Evolutionary conservation across 805 yeast genomes (phyloP).

Genomic region (Starmerella stigmatis): DNA sequence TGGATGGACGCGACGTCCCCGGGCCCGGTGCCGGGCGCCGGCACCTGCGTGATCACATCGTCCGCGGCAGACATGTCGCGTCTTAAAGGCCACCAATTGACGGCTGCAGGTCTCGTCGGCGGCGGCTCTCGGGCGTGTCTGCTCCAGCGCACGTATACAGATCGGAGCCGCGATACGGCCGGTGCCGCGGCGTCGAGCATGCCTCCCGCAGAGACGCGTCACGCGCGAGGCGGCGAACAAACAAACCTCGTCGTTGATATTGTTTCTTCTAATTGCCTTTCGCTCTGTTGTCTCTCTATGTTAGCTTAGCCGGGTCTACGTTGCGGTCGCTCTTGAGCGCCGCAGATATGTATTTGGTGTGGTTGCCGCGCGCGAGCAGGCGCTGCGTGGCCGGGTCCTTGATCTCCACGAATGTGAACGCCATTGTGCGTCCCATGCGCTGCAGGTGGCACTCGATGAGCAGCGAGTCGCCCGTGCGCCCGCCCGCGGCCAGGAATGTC

Average conservation of each 20-base stretch:
- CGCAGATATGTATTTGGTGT: constrained; percentile 34
- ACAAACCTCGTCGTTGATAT: too few relatives aligned
- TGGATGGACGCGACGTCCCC: constrained; percentile 10
- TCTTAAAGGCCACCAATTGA: neutral
- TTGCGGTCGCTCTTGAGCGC: constrained; percentile 31
- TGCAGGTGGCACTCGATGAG: constrained; percentile 28
- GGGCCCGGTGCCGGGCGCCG: constrained; percentile 8
- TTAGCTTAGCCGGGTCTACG: constrained; percentile 8
- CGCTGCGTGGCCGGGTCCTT: constrained; percentile 18
- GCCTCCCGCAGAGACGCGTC: too few relatives aligned
- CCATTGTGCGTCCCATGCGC: constrained; percentile 34
- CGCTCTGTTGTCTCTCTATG: too few relatives aligned
- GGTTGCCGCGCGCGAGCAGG: constrained; percentile 35
- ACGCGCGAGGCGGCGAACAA: too few relatives aligned
- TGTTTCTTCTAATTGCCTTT: too few relatives aligned
- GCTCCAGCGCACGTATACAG: neutral
- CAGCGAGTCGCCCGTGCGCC: constrained; percentile 27
- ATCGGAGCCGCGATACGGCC: neutral
- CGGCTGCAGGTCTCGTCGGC: too few relatives aligned
- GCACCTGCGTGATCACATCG: constrained; percentile 24
- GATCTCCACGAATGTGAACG: constrained; percentile 33
- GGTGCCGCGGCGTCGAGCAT: too few relatives aligned
- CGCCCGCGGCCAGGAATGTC: constrained; percentile 34
- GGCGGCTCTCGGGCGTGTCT: too few relatives aligned
- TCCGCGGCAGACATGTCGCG: constrained; percentile 6